Evolutionary conservation across 2,329 filamentous ascomycete species (phyloP).

Genomic region (Botryotinia globosa): DNA sequence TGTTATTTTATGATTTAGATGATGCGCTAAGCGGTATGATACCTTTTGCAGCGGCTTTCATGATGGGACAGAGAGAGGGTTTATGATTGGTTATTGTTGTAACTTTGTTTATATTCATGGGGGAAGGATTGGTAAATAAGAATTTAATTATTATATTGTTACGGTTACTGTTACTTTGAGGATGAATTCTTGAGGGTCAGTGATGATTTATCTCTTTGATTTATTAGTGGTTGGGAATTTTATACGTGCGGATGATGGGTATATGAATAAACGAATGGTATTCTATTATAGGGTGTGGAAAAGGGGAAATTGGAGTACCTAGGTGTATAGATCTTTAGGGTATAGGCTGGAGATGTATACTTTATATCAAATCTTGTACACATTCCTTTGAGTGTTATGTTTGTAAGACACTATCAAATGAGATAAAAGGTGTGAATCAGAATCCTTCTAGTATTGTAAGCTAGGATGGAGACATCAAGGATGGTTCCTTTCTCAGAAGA

Average conservation of each 20-base stretch:
- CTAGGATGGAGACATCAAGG: not conserved
- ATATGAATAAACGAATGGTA: not conserved
- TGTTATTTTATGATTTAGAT: not conserved
- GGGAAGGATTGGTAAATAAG: not conserved
- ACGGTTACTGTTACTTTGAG: not conserved
- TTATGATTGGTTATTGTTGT: not conserved
- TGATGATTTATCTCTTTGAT: not conserved
- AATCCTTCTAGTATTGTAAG: not conserved
- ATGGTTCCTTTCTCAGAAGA: not conserved
- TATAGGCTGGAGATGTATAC: not conserved
- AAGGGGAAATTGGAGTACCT: too few species aligned
- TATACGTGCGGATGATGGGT: not conserved
- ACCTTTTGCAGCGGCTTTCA: not conserved
- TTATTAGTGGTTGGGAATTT: not conserved
- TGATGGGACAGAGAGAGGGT: not conserved
- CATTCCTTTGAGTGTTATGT: not conserved
- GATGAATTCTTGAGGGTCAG: not conserved
- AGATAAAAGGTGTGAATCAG: not conserved
- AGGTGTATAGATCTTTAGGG: not conserved
- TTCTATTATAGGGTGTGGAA: not conserved
- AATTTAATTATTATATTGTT: not conserved
- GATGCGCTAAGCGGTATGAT: not conserved
- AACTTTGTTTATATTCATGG: not conserved
- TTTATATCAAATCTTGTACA: not conserved
- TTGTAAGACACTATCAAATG: not conserved